phyloP scores from a whole-genome alignment of 2,329 filamentous ascomycete species.

The Verticillium nonalfalfae region DNA sequence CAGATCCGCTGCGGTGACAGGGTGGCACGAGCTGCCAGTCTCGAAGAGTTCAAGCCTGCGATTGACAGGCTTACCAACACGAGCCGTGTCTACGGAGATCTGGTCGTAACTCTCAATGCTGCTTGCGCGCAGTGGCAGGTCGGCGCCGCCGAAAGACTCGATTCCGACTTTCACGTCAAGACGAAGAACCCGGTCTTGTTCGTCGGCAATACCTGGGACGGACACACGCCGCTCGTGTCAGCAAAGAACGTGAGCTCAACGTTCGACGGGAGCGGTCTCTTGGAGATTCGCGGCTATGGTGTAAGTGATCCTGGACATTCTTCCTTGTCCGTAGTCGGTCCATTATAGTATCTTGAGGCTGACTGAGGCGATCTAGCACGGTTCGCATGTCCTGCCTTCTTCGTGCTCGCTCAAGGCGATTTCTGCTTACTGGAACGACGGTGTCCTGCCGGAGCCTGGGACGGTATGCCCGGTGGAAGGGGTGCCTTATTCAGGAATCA shows the following conservation, averaged over 20 bases:
- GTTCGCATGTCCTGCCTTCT: slow-evolving; percentile 18
- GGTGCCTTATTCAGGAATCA: slow-evolving; percentile 4
- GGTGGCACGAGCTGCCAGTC: slow-evolving; percentile 14
- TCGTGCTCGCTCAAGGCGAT: slow-evolving; percentile 20
- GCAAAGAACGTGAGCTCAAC: slow-evolving; percentile 27
- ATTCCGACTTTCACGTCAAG: slow-evolving; percentile 22
- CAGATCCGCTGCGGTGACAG: slow-evolving; percentile 29
- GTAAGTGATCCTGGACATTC: not conserved
- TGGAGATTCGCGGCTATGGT: slow-evolving; percentile 28
- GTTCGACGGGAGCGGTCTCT: slow-evolving; percentile 28
- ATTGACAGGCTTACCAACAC: slow-evolving; percentile 15
- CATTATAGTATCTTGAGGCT: too few relatives aligned
- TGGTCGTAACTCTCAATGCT: slow-evolving; percentile 8
- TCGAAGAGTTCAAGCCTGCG: slow-evolving; percentile 20
- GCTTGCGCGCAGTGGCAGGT: slow-evolving; percentile 30
- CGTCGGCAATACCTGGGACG: slow-evolving; percentile 30
- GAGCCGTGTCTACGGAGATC: slow-evolving; percentile 21
- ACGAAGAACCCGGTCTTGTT: slow-evolving; percentile 28
- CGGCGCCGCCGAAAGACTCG: slow-evolving; percentile 27
- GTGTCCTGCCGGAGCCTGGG: slow-evolving; percentile 22
- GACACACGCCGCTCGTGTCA: slow-evolving; percentile 27
- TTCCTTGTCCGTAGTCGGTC: too few relatives aligned
- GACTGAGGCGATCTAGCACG: slow-evolving; percentile 5
- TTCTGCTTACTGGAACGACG: slow-evolving; percentile 24
- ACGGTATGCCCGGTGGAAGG: slow-evolving; percentile 21